phyloP scores from a whole-genome alignment of 2,329 filamentous ascomycete genomes.

The Nannizziopsis barbatae region DNA sequence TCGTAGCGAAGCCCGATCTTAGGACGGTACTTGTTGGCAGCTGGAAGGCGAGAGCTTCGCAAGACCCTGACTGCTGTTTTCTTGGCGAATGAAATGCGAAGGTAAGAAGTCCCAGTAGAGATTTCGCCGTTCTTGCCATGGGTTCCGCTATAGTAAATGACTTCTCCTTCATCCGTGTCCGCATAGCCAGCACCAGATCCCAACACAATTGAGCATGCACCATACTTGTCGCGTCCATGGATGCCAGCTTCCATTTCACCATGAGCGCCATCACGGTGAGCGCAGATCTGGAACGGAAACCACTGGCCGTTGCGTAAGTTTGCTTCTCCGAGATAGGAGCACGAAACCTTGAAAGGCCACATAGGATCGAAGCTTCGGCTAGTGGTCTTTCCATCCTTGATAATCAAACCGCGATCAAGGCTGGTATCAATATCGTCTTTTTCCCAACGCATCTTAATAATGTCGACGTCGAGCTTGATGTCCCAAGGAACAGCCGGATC shows the following conservation, averaged over 20 bases:
- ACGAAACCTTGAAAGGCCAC: conserved; percentile 8
- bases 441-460: conserved; percentile 12
- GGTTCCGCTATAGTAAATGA: conserved; percentile 45
- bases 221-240: conserved; percentile 34
- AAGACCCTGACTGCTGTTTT: conserved; percentile 42
- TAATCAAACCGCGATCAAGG: conserved; percentile 13
- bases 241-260: conserved; percentile 32
- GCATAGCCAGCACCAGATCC: conserved; percentile 33
- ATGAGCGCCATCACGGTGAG: conserved; percentile 22
- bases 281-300: conserved; percentile 18
- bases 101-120: conserved; percentile 28
- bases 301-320: conserved; percentile 21
- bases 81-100: conserved; percentile 33
- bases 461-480: conserved; percentile 14
- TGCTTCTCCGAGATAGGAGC: conserved; percentile 12
- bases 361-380: conserved; percentile 11
- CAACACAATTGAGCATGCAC: conserved; percentile 47
- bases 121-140: conserved; percentile 23
- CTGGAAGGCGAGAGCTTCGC: conserved; percentile 30
- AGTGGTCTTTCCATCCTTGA: background rate
- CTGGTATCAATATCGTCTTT: conserved; percentile 11
- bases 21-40: conserved; percentile 36
- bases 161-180: conserved; percentile 42
- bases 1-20: conserved; percentile 45
- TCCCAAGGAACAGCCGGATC: conserved; percentile 13